phyloP scores from a whole-genome alignment of 495 filamentous ascomycete genomes.

The Penicillium roqueforti region DNA sequence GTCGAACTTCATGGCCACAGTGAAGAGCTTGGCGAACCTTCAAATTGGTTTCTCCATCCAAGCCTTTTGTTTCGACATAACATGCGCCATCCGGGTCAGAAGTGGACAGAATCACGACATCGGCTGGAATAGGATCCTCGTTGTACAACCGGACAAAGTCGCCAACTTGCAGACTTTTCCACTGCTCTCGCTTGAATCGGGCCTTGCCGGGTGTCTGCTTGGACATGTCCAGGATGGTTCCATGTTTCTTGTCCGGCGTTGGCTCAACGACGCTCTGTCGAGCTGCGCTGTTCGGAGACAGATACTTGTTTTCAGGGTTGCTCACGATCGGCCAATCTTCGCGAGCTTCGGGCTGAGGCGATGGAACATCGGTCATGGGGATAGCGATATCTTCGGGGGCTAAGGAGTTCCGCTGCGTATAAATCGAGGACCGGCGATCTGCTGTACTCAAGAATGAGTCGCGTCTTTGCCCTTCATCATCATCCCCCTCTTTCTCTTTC shows the following conservation, averaged over 20 bases:
- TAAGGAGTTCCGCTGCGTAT: constrained; percentile 56
- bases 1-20: constrained; percentile 76
- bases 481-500: constrained; percentile 34
- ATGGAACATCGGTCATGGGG: constrained; percentile 94
- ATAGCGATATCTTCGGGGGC: constrained; percentile 54
- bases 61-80: constrained; percentile 96
- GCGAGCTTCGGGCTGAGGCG: constrained; percentile 59
- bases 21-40: constrained; percentile 92
- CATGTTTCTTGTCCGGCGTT: constrained; percentile 45
- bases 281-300: constrained; percentile 34
- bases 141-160: constrained; percentile 97
- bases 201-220: constrained; percentile 58
- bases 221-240: constrained; percentile 60
- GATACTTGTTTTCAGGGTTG: constrained; percentile 23
- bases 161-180: constrained; percentile 94
- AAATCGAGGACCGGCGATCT: constrained; percentile 56
- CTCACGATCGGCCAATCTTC: constrained; percentile 34
- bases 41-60: constrained; percentile 97
- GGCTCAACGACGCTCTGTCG: constrained; percentile 30
- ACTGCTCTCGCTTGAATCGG: constrained; percentile 84
- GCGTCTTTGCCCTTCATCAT: constrained; percentile 47
- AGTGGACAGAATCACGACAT: constrained; percentile 92
- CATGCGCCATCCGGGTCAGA: constrained; percentile 93
- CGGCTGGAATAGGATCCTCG: constrained; percentile 91
- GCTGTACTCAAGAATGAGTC: constrained; percentile 61